A percentile compares a stretch with the other conserved stretches of the same genome.
These are phyloP conservation scores for Fraxinus pennsylvanica DNA, from an alignment of 257 asterid species.

Conservation along the genomic window DNA sequence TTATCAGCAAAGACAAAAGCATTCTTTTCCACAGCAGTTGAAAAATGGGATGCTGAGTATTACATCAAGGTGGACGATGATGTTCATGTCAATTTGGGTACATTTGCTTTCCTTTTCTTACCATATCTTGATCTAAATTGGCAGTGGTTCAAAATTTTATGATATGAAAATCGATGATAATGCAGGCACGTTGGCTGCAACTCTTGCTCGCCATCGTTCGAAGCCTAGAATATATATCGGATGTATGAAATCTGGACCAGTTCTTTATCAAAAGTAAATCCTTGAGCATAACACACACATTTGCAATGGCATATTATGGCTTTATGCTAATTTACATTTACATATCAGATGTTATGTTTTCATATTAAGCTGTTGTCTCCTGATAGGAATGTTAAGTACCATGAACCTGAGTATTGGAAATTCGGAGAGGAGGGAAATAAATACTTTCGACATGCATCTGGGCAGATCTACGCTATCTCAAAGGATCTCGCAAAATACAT, in stretches of 20 bases:
- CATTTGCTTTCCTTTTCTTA: neutral
- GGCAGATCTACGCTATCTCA: slow-evolving; percentile 65
- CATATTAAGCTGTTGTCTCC: neutral
- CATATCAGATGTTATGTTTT: neutral
- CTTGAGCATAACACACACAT: neutral
- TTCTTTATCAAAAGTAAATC: slow-evolving; percentile 52
- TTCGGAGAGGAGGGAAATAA: slow-evolving; percentile 60
- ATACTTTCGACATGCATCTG: slow-evolving; percentile 68
- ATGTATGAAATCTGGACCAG: slow-evolving; percentile 77
- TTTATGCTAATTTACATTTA: neutral
- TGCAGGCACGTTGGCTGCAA: slow-evolving; percentile 61
- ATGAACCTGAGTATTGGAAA: slow-evolving; percentile 64
- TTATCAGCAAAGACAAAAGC: slow-evolving; percentile 81
- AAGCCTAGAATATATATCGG: slow-evolving; percentile 61
- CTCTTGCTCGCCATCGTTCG: slow-evolving; percentile 54
- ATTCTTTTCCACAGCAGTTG: slow-evolving; percentile 65
- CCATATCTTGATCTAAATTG: neutral
- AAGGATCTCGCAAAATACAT: slow-evolving; percentile 51
- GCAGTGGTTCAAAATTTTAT: neutral
- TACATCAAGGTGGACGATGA: slow-evolving; percentile 82
- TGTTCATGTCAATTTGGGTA: slow-evolving; percentile 87
- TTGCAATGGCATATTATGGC: neutral
- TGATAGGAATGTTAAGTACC: slow-evolving; percentile 57
- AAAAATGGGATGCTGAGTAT: slow-evolving; percentile 79
- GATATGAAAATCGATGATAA: neutral